Evolutionary conservation across 2,329 filamentous ascomycete species (phyloP).

Genomic region (Atkinsonella texensis): DNA sequence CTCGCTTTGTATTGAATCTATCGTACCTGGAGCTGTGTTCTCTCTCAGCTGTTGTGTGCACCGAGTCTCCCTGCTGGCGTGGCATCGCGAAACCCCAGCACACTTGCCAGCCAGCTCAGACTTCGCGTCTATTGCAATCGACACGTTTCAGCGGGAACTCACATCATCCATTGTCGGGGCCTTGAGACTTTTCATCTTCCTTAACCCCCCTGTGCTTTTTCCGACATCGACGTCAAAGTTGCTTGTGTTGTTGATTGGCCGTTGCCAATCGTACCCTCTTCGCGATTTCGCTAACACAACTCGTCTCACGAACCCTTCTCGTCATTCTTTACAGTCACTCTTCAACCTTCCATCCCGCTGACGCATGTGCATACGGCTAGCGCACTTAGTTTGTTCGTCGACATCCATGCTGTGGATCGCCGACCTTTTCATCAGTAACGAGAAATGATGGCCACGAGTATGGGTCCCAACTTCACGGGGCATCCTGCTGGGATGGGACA

Average conservation of each 20-base stretch:
- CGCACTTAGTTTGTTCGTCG: slow-evolving; percentile 31
- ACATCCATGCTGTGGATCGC: slow-evolving; percentile 50
- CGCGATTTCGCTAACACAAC: not conserved
- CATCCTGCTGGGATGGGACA: slow-evolving; percentile 62
- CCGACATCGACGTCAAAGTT: not conserved
- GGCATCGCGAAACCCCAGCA: slow-evolving; percentile 1
- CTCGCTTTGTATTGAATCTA: slow-evolving; percentile 1
- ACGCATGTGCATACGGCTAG: slow-evolving; percentile 36
- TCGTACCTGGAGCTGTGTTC: slow-evolving; percentile 1
- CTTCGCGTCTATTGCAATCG: slow-evolving; percentile 1
- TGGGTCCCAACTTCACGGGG: slow-evolving; percentile 50
- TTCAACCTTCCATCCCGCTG: slow-evolving; percentile 3
- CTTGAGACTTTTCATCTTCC: not conserved
- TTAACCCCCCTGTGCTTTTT: not conserved
- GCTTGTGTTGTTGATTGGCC: not conserved
- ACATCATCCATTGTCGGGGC: not conserved
- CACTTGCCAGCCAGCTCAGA: slow-evolving; percentile 3
- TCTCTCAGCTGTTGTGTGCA: not conserved
- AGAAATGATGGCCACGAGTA: slow-evolving; percentile 57
- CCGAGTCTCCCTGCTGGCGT: slow-evolving; percentile 3
- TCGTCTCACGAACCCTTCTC: not conserved
- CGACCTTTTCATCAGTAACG: slow-evolving; percentile 23
- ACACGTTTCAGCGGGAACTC: not conserved
- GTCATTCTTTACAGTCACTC: slow-evolving; percentile 1
- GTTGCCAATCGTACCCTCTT: slow-evolving; percentile 4